These are phyloP conservation scores for Cyberlindnera mycetangii DNA, from an alignment of 805 yeast genomes.

Conservation along the genomic window DNA sequence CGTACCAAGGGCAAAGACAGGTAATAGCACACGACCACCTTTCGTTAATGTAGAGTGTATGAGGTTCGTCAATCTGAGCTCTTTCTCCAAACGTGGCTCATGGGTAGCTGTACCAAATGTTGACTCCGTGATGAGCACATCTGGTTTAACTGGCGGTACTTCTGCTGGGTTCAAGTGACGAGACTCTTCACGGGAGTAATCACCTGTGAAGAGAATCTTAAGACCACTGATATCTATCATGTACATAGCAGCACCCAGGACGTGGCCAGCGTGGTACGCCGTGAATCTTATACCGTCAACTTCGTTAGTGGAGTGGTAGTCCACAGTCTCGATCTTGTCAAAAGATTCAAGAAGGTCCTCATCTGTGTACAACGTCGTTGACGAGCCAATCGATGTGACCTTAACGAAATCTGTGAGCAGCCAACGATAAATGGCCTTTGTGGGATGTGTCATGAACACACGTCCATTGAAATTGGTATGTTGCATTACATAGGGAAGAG, in stretches of 20 bases:
- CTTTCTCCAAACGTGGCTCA: conserved; percentile 86
- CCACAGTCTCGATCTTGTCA: conserved; percentile 89
- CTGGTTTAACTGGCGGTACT: conserved; percentile 84
- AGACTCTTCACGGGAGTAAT: conserved; percentile 92
- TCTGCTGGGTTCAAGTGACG: conserved; percentile 95
- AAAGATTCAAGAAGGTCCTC: conserved; percentile 87
- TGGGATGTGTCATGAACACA: conserved; percentile 98
- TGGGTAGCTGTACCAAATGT: conserved; percentile 98
- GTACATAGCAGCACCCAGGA: conserved; percentile 97
- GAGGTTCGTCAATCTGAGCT: conserved; percentile 70
- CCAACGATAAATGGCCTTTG: conserved; percentile 98
- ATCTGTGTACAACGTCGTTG: conserved; percentile 66
- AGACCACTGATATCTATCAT: conserved; percentile 92
- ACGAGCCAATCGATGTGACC: conserved; percentile 63
- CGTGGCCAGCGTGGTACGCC: conserved; percentile 99
- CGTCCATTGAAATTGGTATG: conserved; percentile 93
- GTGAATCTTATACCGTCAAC: conserved; percentile 94
- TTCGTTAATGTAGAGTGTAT: conserved; percentile 80
- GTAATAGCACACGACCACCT: conserved; percentile 90
- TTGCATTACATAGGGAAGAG: conserved; percentile 96
- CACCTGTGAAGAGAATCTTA: conserved; percentile 90
- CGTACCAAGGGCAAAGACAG: conserved; percentile 94
- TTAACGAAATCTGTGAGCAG: conserved; percentile 88
- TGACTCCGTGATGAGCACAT: conserved; percentile 87
- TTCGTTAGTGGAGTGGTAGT: conserved; percentile 92